A percentile compares a stretch with the other conserved stretches of the same genome.
phyloP scores from a whole-genome alignment of 495 filamentous ascomycete genomes.

The Aspergillus sparsus region DNA sequence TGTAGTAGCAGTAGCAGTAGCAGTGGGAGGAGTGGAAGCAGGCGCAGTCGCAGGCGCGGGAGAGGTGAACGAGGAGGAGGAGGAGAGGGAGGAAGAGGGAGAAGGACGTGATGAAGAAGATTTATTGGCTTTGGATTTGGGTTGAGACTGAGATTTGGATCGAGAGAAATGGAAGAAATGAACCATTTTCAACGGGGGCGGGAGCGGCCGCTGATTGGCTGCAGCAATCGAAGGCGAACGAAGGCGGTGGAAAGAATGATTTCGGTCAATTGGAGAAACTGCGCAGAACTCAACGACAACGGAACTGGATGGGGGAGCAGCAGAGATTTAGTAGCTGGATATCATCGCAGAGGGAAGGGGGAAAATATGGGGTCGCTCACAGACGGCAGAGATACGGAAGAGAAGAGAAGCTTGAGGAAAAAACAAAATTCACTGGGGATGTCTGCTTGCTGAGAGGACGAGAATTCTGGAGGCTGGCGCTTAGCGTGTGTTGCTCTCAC shows the following conservation, averaged over 20 bases:
- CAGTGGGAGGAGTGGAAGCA: no score
- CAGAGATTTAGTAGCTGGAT: no score
- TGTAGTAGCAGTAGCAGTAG: no score
- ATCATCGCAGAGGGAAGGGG: no score
- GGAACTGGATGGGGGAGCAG: no score
- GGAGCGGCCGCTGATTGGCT: constrained; percentile 25
- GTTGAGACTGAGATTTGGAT: constrained; percentile 35
- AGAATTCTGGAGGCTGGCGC: constrained; percentile 21
- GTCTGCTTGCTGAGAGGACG: constrained; percentile 11
- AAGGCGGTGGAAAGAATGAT: constrained; percentile 47
- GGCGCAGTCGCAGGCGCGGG: not conserved
- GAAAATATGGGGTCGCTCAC: no score
- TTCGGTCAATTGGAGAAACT: no score
- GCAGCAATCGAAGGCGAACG: constrained; percentile 45
- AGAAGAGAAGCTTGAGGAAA: constrained; percentile 6
- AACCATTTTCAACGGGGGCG: constrained; percentile 33
- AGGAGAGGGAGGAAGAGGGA: constrained; percentile 20
- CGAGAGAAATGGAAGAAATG: constrained; percentile 40
- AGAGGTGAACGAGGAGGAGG: constrained; percentile 17
- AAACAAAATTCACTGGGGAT: not conserved
- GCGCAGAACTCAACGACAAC: no score
- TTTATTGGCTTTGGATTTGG: constrained; percentile 27
- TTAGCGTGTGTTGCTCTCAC: constrained; percentile 21
- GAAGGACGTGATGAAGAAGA: constrained; percentile 23
- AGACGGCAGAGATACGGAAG: not conserved